A percentile compares a stretch with the other conserved stretches of the same genome.
Evolutionary conservation across 768 basidiomycete species (phyloP).

Genomic region (Suillus weaverae): DNA sequence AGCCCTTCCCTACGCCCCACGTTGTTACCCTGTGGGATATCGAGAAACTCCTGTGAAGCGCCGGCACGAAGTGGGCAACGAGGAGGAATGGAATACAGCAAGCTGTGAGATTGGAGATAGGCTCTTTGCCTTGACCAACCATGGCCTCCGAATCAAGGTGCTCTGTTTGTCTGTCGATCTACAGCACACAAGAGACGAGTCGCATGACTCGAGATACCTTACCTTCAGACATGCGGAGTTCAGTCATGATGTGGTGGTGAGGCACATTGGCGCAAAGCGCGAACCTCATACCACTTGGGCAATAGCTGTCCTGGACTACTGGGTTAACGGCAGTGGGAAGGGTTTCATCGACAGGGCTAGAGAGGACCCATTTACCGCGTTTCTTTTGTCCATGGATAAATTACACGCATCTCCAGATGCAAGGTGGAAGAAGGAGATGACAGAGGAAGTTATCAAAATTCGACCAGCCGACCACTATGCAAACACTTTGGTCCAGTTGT

Average conservation of each 20-base stretch:
- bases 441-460: background rate
- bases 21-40: constrained; percentile 10
- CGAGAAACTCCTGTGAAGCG: background rate
- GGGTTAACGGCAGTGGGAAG: background rate
- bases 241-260: background rate
- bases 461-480: background rate
- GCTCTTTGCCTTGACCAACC: constrained; percentile 13
- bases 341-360: background rate
- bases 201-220: background rate
- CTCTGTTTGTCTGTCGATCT: background rate
- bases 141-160: constrained; percentile 12
- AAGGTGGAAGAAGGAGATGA: constrained; percentile 9
- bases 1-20: constrained; percentile 7
- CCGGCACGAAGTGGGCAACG: background rate
- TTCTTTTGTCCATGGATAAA: constrained; percentile 2
- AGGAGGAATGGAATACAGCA: constrained; percentile 7
- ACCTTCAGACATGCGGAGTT: background rate
- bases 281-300: background rate
- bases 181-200: background rate
- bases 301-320: constrained; percentile 13
- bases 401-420: background rate
- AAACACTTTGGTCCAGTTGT: background rate
- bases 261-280: background rate
- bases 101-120: constrained; percentile 5
- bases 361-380: background rate